phyloP scores from a whole-genome alignment of 176 grass and related monocot species.

The Carex cristatella region DNA sequence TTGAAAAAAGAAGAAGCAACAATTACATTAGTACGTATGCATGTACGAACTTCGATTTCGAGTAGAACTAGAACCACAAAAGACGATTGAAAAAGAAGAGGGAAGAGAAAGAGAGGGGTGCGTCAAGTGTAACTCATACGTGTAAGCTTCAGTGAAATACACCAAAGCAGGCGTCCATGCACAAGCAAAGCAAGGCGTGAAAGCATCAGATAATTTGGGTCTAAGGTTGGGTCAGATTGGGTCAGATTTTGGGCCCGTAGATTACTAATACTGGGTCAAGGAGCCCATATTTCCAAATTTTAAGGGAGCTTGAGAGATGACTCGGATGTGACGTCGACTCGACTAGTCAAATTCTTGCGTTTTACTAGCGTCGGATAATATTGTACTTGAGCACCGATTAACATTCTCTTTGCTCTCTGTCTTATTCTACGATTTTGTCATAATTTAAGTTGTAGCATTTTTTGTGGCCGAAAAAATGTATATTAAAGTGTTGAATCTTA shows the following conservation, averaged over 20 bases:
- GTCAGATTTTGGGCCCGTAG: background rate
- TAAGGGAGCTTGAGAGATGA: too few relatives aligned
- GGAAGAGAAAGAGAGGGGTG: background rate
- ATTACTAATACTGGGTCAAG: background rate
- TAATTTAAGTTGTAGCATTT: too few relatives aligned
- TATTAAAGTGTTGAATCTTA: too few relatives aligned
- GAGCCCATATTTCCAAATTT: background rate
- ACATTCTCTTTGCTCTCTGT: too few relatives aligned
- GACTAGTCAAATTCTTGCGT: too few relatives aligned
- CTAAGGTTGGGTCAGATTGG: background rate
- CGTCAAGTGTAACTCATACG: background rate
- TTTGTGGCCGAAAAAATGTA: too few relatives aligned
- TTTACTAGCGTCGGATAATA: too few relatives aligned
- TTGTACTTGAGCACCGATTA: too few relatives aligned
- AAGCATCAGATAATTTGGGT: slow-evolving; percentile 5
- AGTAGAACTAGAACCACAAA: background rate
- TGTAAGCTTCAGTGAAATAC: background rate
- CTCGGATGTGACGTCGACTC: too few relatives aligned
- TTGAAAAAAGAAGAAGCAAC: background rate
- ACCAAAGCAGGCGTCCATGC: background rate
- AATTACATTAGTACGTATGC: background rate
- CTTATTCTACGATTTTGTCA: too few relatives aligned
- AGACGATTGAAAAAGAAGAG: background rate
- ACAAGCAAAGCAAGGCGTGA: slow-evolving; percentile 2
- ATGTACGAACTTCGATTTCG: background rate